Percentiles rank a stretch among this genome's conserved stretches.
Conservation (phyloP, 371 early-diverging fungal genomes). For the Syncephalastrum monosporum region DNA sequence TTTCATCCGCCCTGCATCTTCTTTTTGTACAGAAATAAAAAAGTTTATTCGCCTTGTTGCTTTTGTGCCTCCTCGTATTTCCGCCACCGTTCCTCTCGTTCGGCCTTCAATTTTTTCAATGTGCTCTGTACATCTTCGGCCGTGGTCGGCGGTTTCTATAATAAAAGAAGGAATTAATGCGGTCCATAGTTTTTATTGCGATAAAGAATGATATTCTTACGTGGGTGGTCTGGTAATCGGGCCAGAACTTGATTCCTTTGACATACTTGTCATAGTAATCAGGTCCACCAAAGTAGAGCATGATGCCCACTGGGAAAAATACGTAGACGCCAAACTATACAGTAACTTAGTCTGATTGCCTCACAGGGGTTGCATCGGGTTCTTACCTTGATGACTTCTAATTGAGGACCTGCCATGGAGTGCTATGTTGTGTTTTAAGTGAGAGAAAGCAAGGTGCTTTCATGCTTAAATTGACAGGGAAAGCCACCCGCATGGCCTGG, state of each 20-base stretch:
- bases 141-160: constrained; percentile 50
- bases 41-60: constrained; percentile 4
- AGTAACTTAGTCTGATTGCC: too few species aligned
- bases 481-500: too few species aligned
- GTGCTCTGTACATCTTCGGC: constrained; percentile 38
- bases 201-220: constrained; percentile 21
- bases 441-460: not conserved
- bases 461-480: too few species aligned
- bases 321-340: constrained; percentile 55
- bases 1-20: too few species aligned
- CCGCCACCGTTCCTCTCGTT: constrained; percentile 51
- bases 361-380: not conserved
- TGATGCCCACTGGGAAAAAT: constrained; percentile 51
- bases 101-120: constrained; percentile 39
- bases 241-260: constrained; percentile 53
- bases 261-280: constrained; percentile 51
- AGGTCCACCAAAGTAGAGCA: constrained; percentile 59
- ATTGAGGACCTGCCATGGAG: constrained; percentile 49
- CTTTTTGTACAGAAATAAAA: too few species aligned
- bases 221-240: constrained; percentile 42
- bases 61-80: constrained; percentile 22
- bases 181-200: not conserved
- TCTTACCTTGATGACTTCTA: constrained; percentile 50
- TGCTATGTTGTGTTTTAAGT: not conserved
- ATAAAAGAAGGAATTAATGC: not conserved